phyloP scores from a whole-genome alignment of 768 basidiomycete species.

The Mycena metata region DNA sequence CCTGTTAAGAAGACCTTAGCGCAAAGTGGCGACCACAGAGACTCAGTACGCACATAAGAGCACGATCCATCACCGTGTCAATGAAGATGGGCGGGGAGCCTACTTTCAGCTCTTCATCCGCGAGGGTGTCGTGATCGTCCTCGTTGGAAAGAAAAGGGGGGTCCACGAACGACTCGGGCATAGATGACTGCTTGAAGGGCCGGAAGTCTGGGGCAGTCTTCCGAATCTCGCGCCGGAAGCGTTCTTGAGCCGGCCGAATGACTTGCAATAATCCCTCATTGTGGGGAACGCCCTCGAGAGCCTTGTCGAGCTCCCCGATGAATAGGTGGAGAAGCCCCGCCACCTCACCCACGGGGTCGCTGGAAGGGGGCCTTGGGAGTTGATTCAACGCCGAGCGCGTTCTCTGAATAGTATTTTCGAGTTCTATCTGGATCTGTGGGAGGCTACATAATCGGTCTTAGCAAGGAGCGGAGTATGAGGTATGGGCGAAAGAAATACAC shows the following conservation, averaged over 20 bases:
- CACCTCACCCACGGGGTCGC: conserved; percentile 70
- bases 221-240: conserved; percentile 63
- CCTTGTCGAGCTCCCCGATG: conserved; percentile 54
- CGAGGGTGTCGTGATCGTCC: conserved; percentile 4
- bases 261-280: conserved; percentile 67
- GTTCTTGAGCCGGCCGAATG: conserved; percentile 63
- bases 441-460: conserved; percentile 55
- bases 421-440: conserved; percentile 71
- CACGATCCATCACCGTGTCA: conserved; percentile 15
- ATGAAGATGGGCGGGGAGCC: conserved; percentile 10
- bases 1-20: conserved; percentile 51
- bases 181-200: conserved; percentile 53
- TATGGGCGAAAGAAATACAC: conserved; percentile 3
- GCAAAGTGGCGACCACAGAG: too few species aligned
- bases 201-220: conserved; percentile 70
- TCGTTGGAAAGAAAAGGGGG: conserved; percentile 15
- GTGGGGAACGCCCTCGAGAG: conserved; percentile 68
- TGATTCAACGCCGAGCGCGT: conserved; percentile 49
- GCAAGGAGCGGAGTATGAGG: not conserved
- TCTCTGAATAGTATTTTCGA: conserved; percentile 58
- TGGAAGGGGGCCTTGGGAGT: conserved; percentile 67
- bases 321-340: conserved; percentile 63
- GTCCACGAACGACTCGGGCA: not conserved
- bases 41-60: not conserved
- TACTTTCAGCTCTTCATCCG: not conserved